Base-by-base conservation (phyloP, 1,139 yeast species). In the Scheffersomyces illinoinensis region DNA sequence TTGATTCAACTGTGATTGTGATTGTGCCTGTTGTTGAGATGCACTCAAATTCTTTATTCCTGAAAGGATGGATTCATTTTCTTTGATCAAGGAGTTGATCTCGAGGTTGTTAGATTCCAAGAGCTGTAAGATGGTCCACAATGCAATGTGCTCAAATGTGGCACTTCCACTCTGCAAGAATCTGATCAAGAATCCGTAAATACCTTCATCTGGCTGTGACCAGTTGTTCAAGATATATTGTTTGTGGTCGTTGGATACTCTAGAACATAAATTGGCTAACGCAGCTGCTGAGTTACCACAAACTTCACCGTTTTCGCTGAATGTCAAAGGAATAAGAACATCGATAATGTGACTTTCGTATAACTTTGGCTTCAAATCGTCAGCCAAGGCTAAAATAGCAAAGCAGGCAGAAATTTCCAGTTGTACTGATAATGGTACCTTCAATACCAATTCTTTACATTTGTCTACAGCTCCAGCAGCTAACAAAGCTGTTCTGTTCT, bases 231-330 rank as follows among this genome's bases (percentile, higher is more conserved):
- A 84, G 63, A 96, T 91, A 64, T 90, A 89, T 62, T 77, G 81
- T 63, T 87, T 85, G 74, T 93, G 95, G 64, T 90, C 92, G 66
- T 85, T 85, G 33, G 80, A 74, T 48, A 95, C 93, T 75, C 97
- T 87, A 10, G 98, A 92, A 66, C 98, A 93, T 66, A 95, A 80
- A 71, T 95, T 95, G 21, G 99, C 99, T 66, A 95, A 83, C 1
- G 99, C 99, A 43, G 99, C 99, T 21, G 98, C 99, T 4, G 97
- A 91, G 74, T 96, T 95, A 58, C 99, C 99, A 75, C 97, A 96
- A 19, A 95, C 98, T 76, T 95, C 99, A 61, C 95, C 91, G 71
- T 93, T 93, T 62, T 85, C 85, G 54, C 96, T 90, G 66, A 87
- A 88, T 3, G 99, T 95, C 72, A 96, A 83, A 24, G 98, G 98